These are phyloP conservation scores for Lactuca sativa DNA, from an alignment of 129 eudicot genomes.

Conservation along the genomic window DNA sequence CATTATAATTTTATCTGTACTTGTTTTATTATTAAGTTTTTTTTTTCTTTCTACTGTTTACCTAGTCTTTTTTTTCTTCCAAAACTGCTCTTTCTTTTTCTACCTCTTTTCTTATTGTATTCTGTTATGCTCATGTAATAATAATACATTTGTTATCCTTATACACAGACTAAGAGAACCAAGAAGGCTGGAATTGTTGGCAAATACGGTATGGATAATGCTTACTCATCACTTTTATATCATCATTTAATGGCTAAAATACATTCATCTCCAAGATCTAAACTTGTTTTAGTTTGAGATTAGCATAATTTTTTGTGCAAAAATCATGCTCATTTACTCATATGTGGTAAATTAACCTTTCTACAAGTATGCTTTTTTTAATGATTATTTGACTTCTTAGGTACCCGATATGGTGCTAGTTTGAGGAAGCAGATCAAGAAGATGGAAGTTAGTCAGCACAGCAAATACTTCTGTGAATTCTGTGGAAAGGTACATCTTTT, in stretches of 20 bases:
- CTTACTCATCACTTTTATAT: background rate
- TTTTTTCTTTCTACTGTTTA: background rate
- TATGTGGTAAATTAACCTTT: background rate
- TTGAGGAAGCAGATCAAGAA: slow-evolving; percentile 91
- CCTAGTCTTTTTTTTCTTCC: background rate
- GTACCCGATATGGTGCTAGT: slow-evolving; percentile 98
- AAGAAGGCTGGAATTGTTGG: slow-evolving; percentile 88
- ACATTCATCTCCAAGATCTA: no score
- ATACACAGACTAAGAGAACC: slow-evolving; percentile 72
- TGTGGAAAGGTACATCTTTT: slow-evolving; percentile 66
- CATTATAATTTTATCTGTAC: background rate
- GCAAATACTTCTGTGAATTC: slow-evolving; percentile 86
- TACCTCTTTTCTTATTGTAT: slow-evolving; percentile 5
- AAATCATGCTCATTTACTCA: background rate
- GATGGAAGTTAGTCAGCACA: slow-evolving; percentile 91
- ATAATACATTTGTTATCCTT: slow-evolving; percentile 11
- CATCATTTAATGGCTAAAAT: background rate
- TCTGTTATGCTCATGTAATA: slow-evolving; percentile 1
- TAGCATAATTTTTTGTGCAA: background rate
- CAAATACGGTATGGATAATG: slow-evolving; percentile 56
- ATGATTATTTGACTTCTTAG: slow-evolving; percentile 25
- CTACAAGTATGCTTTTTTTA: background rate
- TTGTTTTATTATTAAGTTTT: background rate
- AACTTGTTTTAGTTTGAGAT: background rate
- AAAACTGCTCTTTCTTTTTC: background rate